These are phyloP conservation scores for Emergomyces orientalis DNA, from an alignment of 2,329 filamentous ascomycete genomes.

Conservation along the genomic window DNA sequence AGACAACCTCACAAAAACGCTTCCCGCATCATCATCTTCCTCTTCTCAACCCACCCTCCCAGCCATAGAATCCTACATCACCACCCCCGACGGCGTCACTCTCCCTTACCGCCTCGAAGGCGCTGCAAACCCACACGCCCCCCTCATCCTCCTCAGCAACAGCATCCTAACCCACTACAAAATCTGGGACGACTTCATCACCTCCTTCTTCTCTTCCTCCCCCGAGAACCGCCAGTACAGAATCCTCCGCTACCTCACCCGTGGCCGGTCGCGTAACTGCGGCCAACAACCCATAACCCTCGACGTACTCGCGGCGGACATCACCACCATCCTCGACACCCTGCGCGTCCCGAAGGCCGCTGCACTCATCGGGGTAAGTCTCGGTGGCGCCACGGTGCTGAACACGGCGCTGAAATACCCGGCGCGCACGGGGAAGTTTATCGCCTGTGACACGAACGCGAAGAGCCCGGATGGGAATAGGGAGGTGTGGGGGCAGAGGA, in stretches of 20 bases:
- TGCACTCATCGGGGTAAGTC: conserved; percentile 63
- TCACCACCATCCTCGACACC: conserved; percentile 55
- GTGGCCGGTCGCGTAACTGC: conserved; percentile 50
- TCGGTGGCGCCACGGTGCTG: conserved; percentile 70
- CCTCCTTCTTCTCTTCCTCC: conserved; percentile 41
- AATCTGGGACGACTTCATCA: conserved; percentile 73
- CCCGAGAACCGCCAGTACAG: conserved; percentile 52
- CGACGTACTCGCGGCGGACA: conserved; percentile 36
- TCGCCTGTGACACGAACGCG: conserved; percentile 72
- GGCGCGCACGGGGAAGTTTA: conserved; percentile 48
- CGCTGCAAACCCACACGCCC: conserved; percentile 54
- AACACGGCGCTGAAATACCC: conserved; percentile 62
- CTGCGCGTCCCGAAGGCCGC: conserved; percentile 60
- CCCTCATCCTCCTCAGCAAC: conserved; percentile 67
- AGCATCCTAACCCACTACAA: conserved; percentile 66
- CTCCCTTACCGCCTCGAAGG: conserved; percentile 71
- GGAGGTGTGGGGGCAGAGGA: conserved; percentile 69
- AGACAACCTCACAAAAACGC: conserved; percentile 49
- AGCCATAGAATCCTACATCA: conserved; percentile 58
- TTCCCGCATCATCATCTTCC: conserved; percentile 33
- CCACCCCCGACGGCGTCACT: conserved; percentile 56
- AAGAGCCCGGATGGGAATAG: conserved; percentile 64
- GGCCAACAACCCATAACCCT: conserved; percentile 38
- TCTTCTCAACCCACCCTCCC: conserved; percentile 35
- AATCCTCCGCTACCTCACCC: conserved; percentile 67